A percentile compares a stretch with the other conserved stretches of the same genome.
Conservation (phyloP, 257 asterid genomes). For the Fraxinus americana region DNA sequence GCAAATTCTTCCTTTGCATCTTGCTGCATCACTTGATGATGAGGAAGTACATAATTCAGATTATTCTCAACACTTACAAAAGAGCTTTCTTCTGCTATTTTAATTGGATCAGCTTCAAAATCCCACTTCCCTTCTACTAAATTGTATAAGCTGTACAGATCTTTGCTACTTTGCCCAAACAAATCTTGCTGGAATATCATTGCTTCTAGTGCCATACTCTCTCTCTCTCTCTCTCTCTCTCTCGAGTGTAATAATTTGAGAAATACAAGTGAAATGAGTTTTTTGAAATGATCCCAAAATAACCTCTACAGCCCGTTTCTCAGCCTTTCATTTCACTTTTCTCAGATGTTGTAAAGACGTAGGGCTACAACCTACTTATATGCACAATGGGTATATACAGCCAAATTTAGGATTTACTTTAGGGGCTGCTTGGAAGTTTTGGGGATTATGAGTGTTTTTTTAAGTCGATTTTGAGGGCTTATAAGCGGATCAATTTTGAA, state of each 20-base stretch:
- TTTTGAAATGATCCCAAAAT: not conserved
- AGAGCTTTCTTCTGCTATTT: not conserved
- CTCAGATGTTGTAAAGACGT: not conserved
- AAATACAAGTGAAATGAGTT: no score
- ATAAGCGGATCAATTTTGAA: no score
- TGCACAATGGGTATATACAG: not conserved
- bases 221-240: constrained; percentile 12
- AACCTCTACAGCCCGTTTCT: not conserved
- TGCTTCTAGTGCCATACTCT: constrained; percentile 40
- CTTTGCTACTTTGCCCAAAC: constrained; percentile 1
- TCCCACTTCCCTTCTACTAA: constrained; percentile 25
- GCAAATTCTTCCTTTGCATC: not conserved
- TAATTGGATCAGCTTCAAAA: constrained; percentile 18
- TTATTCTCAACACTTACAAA: constrained; percentile 17
- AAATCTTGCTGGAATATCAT: constrained; percentile 27
- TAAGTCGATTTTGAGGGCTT: no score
- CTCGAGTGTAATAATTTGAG: no score
- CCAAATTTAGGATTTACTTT: not conserved
- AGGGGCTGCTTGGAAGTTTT: no score
- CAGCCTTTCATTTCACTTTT: not conserved
- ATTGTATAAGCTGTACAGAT: constrained; percentile 13
- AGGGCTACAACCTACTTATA: not conserved
- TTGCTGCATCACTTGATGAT: not conserved
- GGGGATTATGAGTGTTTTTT: no score
- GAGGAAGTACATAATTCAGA: not conserved